Evolutionary conservation across 2,329 filamentous ascomycete species (phyloP), one percentile per base, ranked within the genome.

Genomic region (Phialemoniopsis sp.): DNA sequence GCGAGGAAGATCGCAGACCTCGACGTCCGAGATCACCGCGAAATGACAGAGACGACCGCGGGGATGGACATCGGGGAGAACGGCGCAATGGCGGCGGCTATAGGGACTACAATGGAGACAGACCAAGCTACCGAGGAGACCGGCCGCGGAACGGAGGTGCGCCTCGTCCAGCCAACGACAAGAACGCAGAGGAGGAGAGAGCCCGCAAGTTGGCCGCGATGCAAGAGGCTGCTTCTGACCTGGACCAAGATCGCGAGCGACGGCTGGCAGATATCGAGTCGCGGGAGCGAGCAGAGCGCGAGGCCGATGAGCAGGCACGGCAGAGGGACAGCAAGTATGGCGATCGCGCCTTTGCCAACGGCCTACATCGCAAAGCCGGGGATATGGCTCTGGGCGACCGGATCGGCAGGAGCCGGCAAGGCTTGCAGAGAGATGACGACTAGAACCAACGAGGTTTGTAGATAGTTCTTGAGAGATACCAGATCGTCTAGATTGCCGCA

Each of bases 181-280:
- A 33, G 14, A 37, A 28, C 8, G 30, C 30, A 10, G 73, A 73
- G 15, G 74, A 78, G 16, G 80, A 85, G 45, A 71, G 73, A n/a
- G 79, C 80, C 12, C 73, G 75, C 17, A 87, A 80, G 56, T 63
- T 89, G 14, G 84, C 81, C 13, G 82, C 80, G 8, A 89, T 89
- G 85, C 83, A 87, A 57, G 73, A 75, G 14, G 82, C 80, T 19
- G 85, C 85, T 5, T 73, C 71, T 2, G 78, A 84, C 10, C 67
- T 94, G 35, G 86, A 91, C 50, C 56, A 68, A n/a, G 81, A 85
- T 49, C 80, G 89, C 26, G 77, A 78, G 47, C 72, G 76, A 43
- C 77, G 88, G 17, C 66, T 94, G 9, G 76, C 78, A 0, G 78
- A 79, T 2, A 64, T 90, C 14, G 80, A 78, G 17, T 76, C 79